Base-by-base conservation (phyloP, 805 yeast genomes). In the Metschnikowia rubicola region DNA sequence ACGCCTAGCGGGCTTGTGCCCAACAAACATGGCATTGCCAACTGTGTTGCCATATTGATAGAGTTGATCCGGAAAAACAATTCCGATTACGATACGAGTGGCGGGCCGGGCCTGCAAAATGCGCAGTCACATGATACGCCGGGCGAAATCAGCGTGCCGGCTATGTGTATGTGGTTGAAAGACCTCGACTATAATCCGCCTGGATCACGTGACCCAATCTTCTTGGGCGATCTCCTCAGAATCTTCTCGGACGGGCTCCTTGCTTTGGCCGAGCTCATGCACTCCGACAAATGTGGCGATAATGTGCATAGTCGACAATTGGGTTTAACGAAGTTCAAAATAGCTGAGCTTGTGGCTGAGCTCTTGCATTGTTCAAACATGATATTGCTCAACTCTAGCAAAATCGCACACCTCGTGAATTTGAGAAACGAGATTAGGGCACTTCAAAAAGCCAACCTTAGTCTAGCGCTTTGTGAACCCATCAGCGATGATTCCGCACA, bases 321-420 rank as follows among this genome's bases (percentile, higher is more conserved):
- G 19, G 99, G 99, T 0, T 88, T 92, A 64, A 96, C 91, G 58
- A 77, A 91, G 53, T 91, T 94, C 68, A 88, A 90, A 61, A 79
- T 94, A 21, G 84, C 96, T 51, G 99, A 94, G 67, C 71, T 94
- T 43, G 81, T 94, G 41, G 99, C 99, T 0, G 99, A 94, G 61
- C 74, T 94, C 35, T 74, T 94, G 47, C 99, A 94, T 66, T 94
- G 99, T 62, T 89, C 97, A n/a, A 94, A 94, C 67, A 94, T 94
- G 98, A 88, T 86, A 0, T 74, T 90, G 15, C 76, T 94, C 55
- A 94, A 92, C 63, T 89, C 91, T 39, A 80, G 78, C 35, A 76
- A 75, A 43, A 89, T 91, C 45, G 84, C 88, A 64, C 73, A 74
- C 30, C 76, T 88, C 37, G 82, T 89, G 21, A 65, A 67, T 34